Evolutionary conservation across 2,329 filamentous ascomycete genomes (phyloP).

Genomic region (Acrodontium crateriforme): DNA sequence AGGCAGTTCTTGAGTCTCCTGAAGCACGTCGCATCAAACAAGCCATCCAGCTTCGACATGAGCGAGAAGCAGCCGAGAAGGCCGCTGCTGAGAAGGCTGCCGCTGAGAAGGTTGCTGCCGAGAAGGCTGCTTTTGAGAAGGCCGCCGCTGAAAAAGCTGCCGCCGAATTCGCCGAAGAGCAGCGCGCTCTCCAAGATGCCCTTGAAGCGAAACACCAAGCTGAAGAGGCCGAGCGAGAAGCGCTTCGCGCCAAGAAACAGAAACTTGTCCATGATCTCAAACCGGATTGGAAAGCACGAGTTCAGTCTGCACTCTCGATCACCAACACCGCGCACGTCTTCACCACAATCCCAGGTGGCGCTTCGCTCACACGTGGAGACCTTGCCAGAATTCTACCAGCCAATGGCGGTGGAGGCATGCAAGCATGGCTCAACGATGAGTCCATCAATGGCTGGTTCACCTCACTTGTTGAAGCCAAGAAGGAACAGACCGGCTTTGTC

Average conservation of each 20-base stretch:
- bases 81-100: constrained; percentile 1
- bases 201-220: background rate
- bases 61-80: constrained; percentile 1
- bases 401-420: constrained; percentile 13
- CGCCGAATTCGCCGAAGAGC: constrained; percentile 1
- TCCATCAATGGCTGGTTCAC: constrained; percentile 55
- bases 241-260: constrained; percentile 3
- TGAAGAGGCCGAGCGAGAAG: constrained; percentile 2
- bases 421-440: constrained; percentile 60
- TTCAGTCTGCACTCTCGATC: constrained; percentile 22
- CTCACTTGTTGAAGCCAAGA: constrained; percentile 43
- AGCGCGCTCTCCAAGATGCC: background rate
- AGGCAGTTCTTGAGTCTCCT: no score
- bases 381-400: constrained; percentile 44
- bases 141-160: constrained; percentile 1
- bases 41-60: no score
- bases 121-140: constrained; percentile 4
- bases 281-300: constrained; percentile 25
- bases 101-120: background rate
- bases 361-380: constrained; percentile 41
- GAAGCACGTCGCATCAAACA: no score
- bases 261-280: constrained; percentile 19
- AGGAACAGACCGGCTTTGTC: constrained; percentile 40
- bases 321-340: constrained; percentile 8
- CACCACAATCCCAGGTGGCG: constrained; percentile 23